Evolutionary conservation across 371 early-diverging fungal species (phyloP).

Genomic region (Lichtheimia ornata): DNA sequence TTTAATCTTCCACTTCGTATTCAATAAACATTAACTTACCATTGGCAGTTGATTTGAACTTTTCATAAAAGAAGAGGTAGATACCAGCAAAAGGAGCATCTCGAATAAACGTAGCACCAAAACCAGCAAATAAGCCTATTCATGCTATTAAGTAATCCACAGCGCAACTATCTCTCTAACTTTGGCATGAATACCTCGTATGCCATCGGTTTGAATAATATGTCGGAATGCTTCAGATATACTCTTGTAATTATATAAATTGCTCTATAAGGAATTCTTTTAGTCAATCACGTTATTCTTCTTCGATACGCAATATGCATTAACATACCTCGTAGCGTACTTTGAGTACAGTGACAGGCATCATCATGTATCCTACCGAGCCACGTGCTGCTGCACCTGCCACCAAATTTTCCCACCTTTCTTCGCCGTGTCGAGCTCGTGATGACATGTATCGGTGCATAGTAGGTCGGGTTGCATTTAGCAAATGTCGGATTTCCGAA

Average conservation of each 20-base stretch:
- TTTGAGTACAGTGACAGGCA: conserved; percentile 95
- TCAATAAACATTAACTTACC: conserved; percentile 27
- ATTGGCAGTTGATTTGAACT: conserved; percentile 55
- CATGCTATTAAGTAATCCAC: conserved; percentile 26
- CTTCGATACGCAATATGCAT: background rate
- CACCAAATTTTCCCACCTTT: conserved; percentile 68
- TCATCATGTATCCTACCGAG: conserved; percentile 84
- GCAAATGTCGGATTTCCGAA: conserved; percentile 48
- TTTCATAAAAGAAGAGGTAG: conserved; percentile 93
- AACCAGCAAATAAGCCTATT: conserved; percentile 85
- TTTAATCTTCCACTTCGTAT: background rate
- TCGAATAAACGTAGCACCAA: conserved; percentile 87
- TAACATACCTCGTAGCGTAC: conserved; percentile 82
- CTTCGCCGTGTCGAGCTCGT: conserved; percentile 11
- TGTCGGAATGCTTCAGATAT: conserved; percentile 63
- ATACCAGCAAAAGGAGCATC: conserved; percentile 97
- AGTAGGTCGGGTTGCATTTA: conserved; percentile 38
- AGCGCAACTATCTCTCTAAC: conserved; percentile 37
- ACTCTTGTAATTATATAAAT: conserved; percentile 77
- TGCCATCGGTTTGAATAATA: conserved; percentile 61
- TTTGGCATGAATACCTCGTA: conserved; percentile 45
- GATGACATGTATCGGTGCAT: conserved; percentile 36
- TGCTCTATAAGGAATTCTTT: conserved; percentile 56
- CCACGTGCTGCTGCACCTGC: conserved; percentile 86
- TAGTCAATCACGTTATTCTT: background rate